Base-by-base conservation (phyloP, 768 basidiomycete genomes). In the Lactarius trivialis region DNA sequence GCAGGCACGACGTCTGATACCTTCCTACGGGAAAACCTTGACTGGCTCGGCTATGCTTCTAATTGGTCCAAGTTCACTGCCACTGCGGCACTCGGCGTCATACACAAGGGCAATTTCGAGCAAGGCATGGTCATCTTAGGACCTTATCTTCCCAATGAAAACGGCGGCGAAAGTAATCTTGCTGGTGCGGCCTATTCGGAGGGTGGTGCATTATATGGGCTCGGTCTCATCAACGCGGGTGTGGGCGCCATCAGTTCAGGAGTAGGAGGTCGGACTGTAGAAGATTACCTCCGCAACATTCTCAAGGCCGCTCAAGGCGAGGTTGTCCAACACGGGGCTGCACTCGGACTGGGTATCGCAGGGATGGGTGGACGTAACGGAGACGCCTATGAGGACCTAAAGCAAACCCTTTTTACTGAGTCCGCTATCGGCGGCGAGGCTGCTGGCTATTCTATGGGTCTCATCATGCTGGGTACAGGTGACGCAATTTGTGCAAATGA, bases 31-130 rank as follows among this genome's bases (percentile, higher is more conserved):
- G 92, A 98, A 56, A 98, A 98, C 72, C 82, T 99, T 36, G 96
- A 98, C 71, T 99, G 95, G 94, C 83, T 99, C 4, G 91, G 85
- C 11, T 82, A 92, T 57, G 97, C 97, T 3, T 88, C 88, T 30
- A 98, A 99, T 72, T 99, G 97, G 97, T 91, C 93, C 32, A 99
- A 98, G 71, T 99, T 98, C 76, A 92, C 93, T 4, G 93, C 97
- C 7, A 98, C 97, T 14, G 94, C 97, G 21, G 94, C 91, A 9
- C 84, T 99, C 26, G 97, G 97, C 65, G 91, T 98, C 60, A 98
- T 99, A 66, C 93, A 98, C 78, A 95, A 96, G 71, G 97, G 97
- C 48, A 94, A 94, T 73, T 91, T 93, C 69, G 85, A 93, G 69
- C 88, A 96, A 73, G 95, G 94, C 54, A 88, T 90, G 83, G 85